Base-by-base conservation (phyloP, 1,139 yeast species). In the Pneumocystis carinii region DNA sequence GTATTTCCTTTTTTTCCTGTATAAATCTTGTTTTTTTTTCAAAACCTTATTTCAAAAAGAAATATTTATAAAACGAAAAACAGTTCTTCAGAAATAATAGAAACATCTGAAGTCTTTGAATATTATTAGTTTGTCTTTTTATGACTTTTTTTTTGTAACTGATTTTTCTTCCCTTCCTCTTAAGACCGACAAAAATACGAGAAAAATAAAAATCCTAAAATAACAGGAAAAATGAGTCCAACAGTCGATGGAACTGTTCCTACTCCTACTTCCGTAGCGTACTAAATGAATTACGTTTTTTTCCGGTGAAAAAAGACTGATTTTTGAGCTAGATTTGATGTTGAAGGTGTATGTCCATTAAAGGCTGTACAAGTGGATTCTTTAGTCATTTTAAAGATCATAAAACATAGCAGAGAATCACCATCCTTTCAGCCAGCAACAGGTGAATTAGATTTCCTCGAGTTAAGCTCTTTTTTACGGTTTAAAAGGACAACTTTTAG, bases 401-500 rank as follows among this genome's bases (percentile, higher is more conserved):
- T 86, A 68, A 84, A 86, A 73, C 89, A 87, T 73, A 83, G 90
- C 17, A 80, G 88, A 58, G 88, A 85, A 66, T 78, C 81, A 70
- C 81, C 79, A 71, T 90, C 94, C 57, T 78, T 83, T 24, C 32
- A 19, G 24, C 15, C 32, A 12, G 55, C 55, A 8, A 12, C n/a
- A 24, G 55, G 55, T 48, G 29, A 24, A 10, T 48, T 41, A 12
- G n/a, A 24, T 24, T 24, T 24, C 5, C 2, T 3, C 14, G 24
- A 48, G 3, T 19, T 7, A 32, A 5, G 4, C 5, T 14, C 27
- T 48, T 42, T 42, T 24, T 48, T 24, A 48, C 12, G 77, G 85
- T 41, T 69, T 81, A 64, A 80, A 87, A 37, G 96, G 96, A 38
- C 84, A 90, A 61, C 78, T 89, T 63, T 81, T 86, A 64, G 96